phyloP scores from a whole-genome alignment of 169 alveolate species.

The Miamiensis avidus region DNA sequence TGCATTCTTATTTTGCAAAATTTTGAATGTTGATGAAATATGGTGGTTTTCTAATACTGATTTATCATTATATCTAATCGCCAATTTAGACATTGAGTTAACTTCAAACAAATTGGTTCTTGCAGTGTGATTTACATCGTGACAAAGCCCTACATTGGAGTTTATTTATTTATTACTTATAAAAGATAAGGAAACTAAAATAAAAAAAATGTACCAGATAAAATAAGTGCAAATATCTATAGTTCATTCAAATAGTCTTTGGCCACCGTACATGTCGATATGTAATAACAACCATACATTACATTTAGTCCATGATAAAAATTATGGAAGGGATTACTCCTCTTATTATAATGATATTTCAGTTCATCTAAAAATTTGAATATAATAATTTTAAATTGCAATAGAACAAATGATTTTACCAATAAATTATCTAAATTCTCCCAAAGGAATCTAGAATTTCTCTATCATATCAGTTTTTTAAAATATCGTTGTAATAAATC shows the following conservation, averaged over 20 bases:
- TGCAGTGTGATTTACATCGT: constrained; percentile 88
- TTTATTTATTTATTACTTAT: background rate
- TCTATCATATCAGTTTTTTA: constrained; percentile 23
- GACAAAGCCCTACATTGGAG: constrained; percentile 68
- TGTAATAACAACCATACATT: constrained; percentile 42
- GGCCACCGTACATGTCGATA: background rate
- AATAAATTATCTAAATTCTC: constrained; percentile 23
- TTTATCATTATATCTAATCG: constrained; percentile 81
- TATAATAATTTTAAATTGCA: too few species aligned
- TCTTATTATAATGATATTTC: constrained; percentile 35
- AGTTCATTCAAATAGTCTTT: background rate
- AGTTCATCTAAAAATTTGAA: constrained; percentile 32
- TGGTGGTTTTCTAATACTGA: constrained; percentile 86
- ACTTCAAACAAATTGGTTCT: constrained; percentile 74
- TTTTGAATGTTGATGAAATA: constrained; percentile 71
- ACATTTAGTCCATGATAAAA: constrained; percentile 42
- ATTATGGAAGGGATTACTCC: constrained; percentile 46
- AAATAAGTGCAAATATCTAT: constrained; percentile 35
- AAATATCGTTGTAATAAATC: constrained; percentile 20
- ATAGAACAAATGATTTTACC: too few species aligned
- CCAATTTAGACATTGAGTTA: constrained; percentile 65
- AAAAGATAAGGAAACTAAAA: background rate
- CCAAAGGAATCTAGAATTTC: constrained; percentile 14
- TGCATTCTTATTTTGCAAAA: constrained; percentile 46
- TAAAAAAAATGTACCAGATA: constrained; percentile 17